Evolutionary conservation across 805 yeast genomes (phyloP), one percentile per base, ranked within the genome.

Genomic region (Yamadazyma phyllophila): DNA sequence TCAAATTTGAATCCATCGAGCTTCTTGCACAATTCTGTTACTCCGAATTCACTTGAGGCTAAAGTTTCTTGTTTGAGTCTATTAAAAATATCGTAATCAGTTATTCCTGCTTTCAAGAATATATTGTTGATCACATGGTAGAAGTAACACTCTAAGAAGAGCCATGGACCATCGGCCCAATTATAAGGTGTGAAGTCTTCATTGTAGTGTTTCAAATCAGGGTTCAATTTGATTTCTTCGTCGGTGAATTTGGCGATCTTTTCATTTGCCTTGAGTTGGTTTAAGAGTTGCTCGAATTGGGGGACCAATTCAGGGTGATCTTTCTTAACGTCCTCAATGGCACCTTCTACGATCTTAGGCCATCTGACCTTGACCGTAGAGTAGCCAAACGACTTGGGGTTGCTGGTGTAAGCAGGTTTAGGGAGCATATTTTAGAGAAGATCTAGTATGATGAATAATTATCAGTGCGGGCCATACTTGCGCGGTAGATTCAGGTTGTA

Each of bases 121-220:
- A 63, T 59, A 1, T 58, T 54, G 57, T 85, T 78, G 45, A 87
- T 66, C 49, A 73, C 63, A 48, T 96, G 81, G 67, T 94, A 94
- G 47, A 94, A 61, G 59, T 85, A 83, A 63, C 96, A 85, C 64
- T 95, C 99, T 35, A 85, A 71, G 58, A 76, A 85, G 44, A 94
- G 69, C 99, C 99, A 94, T 14, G 96, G 96, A 1, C 92, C 95
- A 7, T 83, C 74, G 38, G 72, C 67, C 97, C 97, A 94, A 12
- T 86, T 79, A 2, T 46, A 37, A 20, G 44, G 43, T 41, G 62
- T 64, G 39, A 68, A 54, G 20, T 59, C 51, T 3, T 73, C 75
- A 65, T 92, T 88, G 68, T 80, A 91, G 6, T 78, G 69, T 10
- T 63, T 61, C 46, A 83, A 75, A 65, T 66, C 71, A 0, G 73